Percentiles rank a stretch among this genome's conserved stretches.
Evolutionary conservation across 2,329 filamentous ascomycete genomes (phyloP).

Genomic region (Capronia epimyces): DNA sequence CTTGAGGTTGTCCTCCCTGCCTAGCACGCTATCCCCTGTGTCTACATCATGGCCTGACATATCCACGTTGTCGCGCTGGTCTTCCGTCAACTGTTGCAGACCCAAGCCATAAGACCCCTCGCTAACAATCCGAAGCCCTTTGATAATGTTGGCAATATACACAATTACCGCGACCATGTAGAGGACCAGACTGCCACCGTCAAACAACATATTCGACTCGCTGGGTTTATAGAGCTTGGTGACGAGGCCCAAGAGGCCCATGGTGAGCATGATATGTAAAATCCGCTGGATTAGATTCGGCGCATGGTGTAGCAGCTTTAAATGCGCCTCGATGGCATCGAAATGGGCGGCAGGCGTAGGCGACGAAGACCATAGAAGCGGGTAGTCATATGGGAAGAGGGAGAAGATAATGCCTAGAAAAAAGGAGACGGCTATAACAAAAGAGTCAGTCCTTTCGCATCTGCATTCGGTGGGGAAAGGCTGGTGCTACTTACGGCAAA

Average conservation of each 20-base stretch:
- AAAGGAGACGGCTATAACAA: conserved; percentile 71
- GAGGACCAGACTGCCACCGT: conserved; percentile 64
- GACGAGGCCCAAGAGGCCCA: conserved; percentile 84
- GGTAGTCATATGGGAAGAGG: conserved; percentile 77
- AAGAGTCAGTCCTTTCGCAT: neutral
- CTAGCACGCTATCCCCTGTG: conserved; percentile 55
- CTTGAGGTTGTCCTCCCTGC: conserved; percentile 81
- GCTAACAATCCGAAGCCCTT: conserved; percentile 79
- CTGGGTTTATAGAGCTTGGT: conserved; percentile 90
- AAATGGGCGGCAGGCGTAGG: conserved; percentile 58
- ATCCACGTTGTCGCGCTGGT: conserved; percentile 36
- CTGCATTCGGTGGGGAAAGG: conserved; percentile 8
- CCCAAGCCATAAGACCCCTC: conserved; percentile 58
- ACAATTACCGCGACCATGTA: conserved; percentile 85
- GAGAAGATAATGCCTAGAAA: conserved; percentile 98
- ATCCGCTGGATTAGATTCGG: conserved; percentile 89
- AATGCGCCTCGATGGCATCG: conserved; percentile 79
- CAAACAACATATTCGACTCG: conserved; percentile 94
- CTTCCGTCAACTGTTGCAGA: conserved; percentile 22
- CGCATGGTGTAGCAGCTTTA: conserved; percentile 83
- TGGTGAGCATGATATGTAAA: conserved; percentile 84
- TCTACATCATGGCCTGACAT: conserved; percentile 27
- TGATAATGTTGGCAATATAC: conserved; percentile 94
- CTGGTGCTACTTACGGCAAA: conserved; percentile 23
- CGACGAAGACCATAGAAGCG: conserved; percentile 43